Conservation (phyloP, 805 yeast genomes). For the Sugiyamaella americana region DNA sequence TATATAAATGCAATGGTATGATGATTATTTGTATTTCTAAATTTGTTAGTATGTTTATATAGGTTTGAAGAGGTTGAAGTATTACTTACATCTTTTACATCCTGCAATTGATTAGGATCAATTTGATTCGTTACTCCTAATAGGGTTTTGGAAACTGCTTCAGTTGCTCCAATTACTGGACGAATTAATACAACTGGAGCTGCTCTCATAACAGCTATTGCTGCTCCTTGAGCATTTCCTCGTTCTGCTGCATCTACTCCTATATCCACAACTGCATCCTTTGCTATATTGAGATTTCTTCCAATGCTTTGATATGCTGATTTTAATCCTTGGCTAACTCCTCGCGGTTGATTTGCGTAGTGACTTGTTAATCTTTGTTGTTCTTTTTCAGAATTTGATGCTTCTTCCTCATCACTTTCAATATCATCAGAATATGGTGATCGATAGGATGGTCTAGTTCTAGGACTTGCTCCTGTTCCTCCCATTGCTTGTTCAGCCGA, state of each 20-base stretch:
- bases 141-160: constrained; percentile 74
- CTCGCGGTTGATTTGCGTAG: constrained; percentile 79
- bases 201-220: constrained; percentile 60
- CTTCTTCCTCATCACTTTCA: constrained; percentile 20
- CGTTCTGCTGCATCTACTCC: constrained; percentile 58
- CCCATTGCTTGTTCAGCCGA: constrained; percentile 74
- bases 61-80: neutral
- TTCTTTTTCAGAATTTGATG: constrained; percentile 5
- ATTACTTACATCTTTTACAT: constrained; percentile 15
- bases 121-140: constrained; percentile 79
- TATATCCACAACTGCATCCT: constrained; percentile 53
- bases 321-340: constrained; percentile 62
- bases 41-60: constrained; percentile 1
- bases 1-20: no score
- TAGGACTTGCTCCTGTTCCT: constrained; percentile 57
- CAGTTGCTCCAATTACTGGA: constrained; percentile 90
- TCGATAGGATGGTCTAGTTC: constrained; percentile 8
- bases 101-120: constrained; percentile 36
- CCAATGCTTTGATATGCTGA: constrained; percentile 72
- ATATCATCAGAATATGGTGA: constrained; percentile 23
- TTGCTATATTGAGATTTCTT: constrained; percentile 59
- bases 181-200: constrained; percentile 76
- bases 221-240: constrained; percentile 55
- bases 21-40: constrained; percentile 2
- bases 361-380: constrained; percentile 47